Conservation (phyloP, 345 rosid species). For the Eucalyptus albens region DNA sequence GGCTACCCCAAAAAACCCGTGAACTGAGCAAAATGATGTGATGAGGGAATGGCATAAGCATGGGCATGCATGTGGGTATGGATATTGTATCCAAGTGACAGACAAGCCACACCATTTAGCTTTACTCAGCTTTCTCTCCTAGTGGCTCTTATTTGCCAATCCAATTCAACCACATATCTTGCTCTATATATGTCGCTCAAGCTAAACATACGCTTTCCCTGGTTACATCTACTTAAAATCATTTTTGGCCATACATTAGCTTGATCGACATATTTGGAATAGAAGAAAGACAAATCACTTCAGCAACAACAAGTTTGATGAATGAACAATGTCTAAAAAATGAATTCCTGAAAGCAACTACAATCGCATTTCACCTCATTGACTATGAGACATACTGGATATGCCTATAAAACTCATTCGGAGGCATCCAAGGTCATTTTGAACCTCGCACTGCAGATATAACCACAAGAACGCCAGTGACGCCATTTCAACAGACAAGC, state of each 20-base stretch:
- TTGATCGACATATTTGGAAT: background rate
- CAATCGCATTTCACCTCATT: background rate
- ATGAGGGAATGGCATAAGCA: background rate
- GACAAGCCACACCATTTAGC: background rate
- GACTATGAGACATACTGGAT: background rate
- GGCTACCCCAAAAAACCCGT: background rate
- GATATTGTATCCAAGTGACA: background rate
- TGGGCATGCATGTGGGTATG: background rate
- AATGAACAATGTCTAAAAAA: background rate
- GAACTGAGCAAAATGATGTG: background rate
- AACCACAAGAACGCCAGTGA: background rate
- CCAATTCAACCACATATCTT: background rate
- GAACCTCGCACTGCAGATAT: background rate
- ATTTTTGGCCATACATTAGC: background rate
- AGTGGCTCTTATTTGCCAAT: background rate
- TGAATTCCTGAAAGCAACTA: background rate
- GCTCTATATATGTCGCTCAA: background rate
- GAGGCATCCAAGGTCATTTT: background rate
- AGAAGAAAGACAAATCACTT: background rate
- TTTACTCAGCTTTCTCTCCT: accelerated
- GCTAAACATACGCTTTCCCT: background rate
- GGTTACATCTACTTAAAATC: background rate
- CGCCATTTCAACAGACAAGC: background rate
- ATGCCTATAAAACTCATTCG: background rate
- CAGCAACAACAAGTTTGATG: background rate